Base-by-base conservation (phyloP, 2,329 filamentous ascomycete species). In the Akanthomyces dipterigenus region DNA sequence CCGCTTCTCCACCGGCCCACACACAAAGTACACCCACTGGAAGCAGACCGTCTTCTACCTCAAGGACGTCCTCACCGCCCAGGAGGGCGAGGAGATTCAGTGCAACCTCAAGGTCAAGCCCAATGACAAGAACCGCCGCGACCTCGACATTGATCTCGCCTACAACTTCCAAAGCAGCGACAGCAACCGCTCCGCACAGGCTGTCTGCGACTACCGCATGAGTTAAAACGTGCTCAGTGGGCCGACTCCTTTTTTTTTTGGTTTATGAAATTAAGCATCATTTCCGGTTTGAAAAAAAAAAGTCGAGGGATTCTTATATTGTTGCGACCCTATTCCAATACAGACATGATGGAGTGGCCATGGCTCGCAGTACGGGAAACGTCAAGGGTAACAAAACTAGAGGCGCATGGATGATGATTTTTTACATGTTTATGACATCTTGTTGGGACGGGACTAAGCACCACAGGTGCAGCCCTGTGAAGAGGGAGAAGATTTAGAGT, bases 31-130 rank as follows among this genome's bases (percentile, higher is more conserved):
- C 80, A 99, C 95, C 20, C 95, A 99, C 83, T 99, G 95, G 95
- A 99, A 99, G 81, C 95, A 99, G 82, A 99, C 95, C 14, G 95
- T 99, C 65, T 98, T 99, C 80, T 99, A 99, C 79, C 82, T 99
- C 65, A 86, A 90, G 71, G 93, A 99, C 68, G 90, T 96, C 38
- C 80, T 99, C 66, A 98, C 93, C 20, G 92, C 96, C 42, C 88
- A 96, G 76, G 83, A 91, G 71, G 91, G 89, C 62, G 95, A 99
- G 80, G 82, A 85, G 70, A 82, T 99, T 63, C 77, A 80, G 63
- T 90, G 91, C 70, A 80, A 82, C 36, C 79, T 99, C 45, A 82
- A 86, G 65, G 96, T 93, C 79, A 89, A 87, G 77, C 95, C 95
- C 58, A 99, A 96, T 74, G 83, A 89, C 65, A 93, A 95, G 84